Evolutionary conservation across 2,329 filamentous ascomycete species (phyloP).

Genomic region (Apiospora hydei): DNA sequence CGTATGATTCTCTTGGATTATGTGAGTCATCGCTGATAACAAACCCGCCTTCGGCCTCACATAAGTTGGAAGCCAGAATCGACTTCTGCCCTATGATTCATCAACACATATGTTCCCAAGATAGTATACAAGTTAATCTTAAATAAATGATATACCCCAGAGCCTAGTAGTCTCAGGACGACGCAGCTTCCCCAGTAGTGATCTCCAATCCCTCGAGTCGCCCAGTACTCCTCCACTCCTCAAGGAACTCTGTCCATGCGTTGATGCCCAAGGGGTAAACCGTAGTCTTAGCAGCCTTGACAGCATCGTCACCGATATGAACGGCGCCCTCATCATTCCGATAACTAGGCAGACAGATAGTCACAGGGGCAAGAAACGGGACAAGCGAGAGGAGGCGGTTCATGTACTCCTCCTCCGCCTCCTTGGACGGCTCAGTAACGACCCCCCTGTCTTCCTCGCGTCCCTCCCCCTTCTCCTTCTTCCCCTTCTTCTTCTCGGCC

Average conservation of each 20-base stretch:
- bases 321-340: background rate
- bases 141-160: too few relatives aligned
- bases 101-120: too few relatives aligned
- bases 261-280: background rate
- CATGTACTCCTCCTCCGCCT: slow-evolving; percentile 20
- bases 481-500: background rate
- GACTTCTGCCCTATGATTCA: background rate
- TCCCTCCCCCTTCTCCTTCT: background rate
- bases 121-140: too few relatives aligned
- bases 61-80: background rate
- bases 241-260: background rate
- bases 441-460: background rate
- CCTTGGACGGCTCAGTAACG: slow-evolving; percentile 12
- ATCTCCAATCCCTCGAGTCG: background rate
- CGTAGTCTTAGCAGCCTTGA: background rate
- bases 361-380: background rate
- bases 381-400: background rate
- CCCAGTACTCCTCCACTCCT: background rate
- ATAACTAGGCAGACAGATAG: slow-evolving; percentile 9
- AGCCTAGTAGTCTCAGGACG: background rate
- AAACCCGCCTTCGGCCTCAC: too few relatives aligned
- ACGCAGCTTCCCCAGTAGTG: background rate
- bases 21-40: too few relatives aligned
- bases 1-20: too few relatives aligned
- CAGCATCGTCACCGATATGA: background rate